Evolutionary conservation across 495 filamentous ascomycete genomes (phyloP).

Genomic region (Talaromyces adpressus): DNA sequence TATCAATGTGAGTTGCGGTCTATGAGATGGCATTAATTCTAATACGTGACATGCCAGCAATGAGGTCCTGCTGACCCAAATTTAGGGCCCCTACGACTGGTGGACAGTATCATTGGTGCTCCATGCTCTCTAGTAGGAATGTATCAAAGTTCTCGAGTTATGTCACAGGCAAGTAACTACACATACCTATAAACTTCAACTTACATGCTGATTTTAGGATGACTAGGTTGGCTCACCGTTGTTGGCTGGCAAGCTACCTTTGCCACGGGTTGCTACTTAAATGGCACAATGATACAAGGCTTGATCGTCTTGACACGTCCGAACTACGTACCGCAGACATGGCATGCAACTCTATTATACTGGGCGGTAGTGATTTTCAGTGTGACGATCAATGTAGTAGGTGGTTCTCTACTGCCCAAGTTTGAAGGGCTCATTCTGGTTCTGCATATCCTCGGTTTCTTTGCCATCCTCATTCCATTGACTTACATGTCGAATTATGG

Average conservation of each 20-base stretch:
- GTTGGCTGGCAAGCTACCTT: slow-evolving; percentile 6
- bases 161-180: slow-evolving; percentile 28
- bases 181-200: slow-evolving; percentile 17
- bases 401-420: slow-evolving; percentile 42
- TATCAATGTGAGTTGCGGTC: slow-evolving; percentile 26
- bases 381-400: slow-evolving; percentile 41
- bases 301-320: slow-evolving; percentile 27
- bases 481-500: slow-evolving; percentile 44
- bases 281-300: slow-evolving; percentile 35
- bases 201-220: not conserved
- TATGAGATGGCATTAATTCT: not conserved
- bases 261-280: slow-evolving; percentile 33
- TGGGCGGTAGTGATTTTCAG: not conserved
- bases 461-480: slow-evolving; percentile 54
- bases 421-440: slow-evolving; percentile 53
- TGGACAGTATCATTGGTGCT: slow-evolving; percentile 49
- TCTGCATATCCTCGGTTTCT: slow-evolving; percentile 55
- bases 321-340: slow-evolving; percentile 20
- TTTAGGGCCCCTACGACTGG: slow-evolving; percentile 41
- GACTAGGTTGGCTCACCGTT: slow-evolving; percentile 8
- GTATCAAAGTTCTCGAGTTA: slow-evolving; percentile 38
- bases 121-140: slow-evolving; percentile 37
- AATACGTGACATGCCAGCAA: not conserved
- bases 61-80: not conserved
- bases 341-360: slow-evolving; percentile 7